Evolutionary conservation across 345 rosid genomes (phyloP).

Genomic region (Syzygium aromaticum): DNA sequence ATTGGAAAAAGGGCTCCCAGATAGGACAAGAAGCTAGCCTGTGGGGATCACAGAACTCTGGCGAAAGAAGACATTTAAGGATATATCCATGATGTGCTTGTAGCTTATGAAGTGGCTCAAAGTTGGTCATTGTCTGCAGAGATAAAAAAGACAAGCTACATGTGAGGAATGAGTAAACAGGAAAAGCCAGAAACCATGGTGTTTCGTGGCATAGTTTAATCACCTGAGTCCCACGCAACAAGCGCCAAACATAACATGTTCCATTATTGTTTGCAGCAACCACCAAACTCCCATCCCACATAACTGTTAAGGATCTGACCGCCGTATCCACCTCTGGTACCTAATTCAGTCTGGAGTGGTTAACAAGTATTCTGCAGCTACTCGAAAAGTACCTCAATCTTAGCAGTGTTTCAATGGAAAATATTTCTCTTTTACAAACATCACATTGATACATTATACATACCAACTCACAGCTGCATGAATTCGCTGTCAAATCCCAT

Average conservation of each 20-base stretch:
- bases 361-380: background rate
- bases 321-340: slow-evolving; percentile 93
- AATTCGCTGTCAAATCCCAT: slow-evolving; percentile 95
- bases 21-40: slow-evolving; percentile 32
- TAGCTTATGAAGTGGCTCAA: slow-evolving; percentile 93
- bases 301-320: slow-evolving; percentile 79
- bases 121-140: slow-evolving; percentile 75
- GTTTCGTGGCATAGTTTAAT: background rate
- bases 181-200: slow-evolving; percentile 1
- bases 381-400: background rate
- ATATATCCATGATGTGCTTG: slow-evolving; percentile 85
- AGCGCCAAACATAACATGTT: slow-evolving; percentile 94
- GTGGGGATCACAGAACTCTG: slow-evolving; percentile 71
- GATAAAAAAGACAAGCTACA: background rate
- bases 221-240: slow-evolving; percentile 76
- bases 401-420: background rate
- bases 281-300: slow-evolving; percentile 97
- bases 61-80: slow-evolving; percentile 92
- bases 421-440: background rate
- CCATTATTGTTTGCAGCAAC: slow-evolving; percentile 94
- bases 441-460: background rate
- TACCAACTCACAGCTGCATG: slow-evolving; percentile 96
- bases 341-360: slow-evolving; percentile 14
- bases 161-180: background rate
- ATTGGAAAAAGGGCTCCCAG: background rate